These are phyloP conservation scores for Amylostereum areolatum DNA, from an alignment of 1,284 basidiomycete genomes.

Conservation along the genomic window DNA sequence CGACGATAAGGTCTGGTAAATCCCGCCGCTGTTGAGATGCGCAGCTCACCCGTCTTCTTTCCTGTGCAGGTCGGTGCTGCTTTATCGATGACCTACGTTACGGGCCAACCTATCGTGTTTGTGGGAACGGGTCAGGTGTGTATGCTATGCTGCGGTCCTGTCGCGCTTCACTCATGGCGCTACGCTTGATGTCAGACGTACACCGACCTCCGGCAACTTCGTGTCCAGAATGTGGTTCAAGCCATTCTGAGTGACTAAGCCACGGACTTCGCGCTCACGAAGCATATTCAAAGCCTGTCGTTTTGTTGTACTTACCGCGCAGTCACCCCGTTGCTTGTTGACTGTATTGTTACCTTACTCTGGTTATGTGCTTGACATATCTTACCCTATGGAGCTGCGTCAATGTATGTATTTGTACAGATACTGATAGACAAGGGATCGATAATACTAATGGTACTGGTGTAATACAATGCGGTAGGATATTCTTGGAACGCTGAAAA, in stretches of 20 bases:
- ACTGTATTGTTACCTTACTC: too few relatives aligned
- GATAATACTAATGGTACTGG: too few relatives aligned
- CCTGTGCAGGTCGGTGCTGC: slow-evolving; percentile 82
- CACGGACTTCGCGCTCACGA: too few relatives aligned
- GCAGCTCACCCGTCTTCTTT: slow-evolving; percentile 6
- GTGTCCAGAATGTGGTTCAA: slow-evolving; percentile 89
- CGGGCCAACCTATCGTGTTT: slow-evolving; percentile 93
- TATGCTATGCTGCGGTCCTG: slow-evolving; percentile 9
- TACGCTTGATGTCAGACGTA: slow-evolving; percentile 61
- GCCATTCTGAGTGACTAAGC: slow-evolving; percentile 74
- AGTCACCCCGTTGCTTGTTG: too few relatives aligned
- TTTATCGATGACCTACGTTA: slow-evolving; percentile 95
- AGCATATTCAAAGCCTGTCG: too few relatives aligned
- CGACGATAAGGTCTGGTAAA: slow-evolving; percentile 69
- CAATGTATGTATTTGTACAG: too few relatives aligned
- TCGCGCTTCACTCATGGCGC: background rate
- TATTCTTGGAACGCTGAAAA: too few relatives aligned
- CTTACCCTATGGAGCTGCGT: too few relatives aligned
- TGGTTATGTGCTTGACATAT: too few relatives aligned
- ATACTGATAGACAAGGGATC: too few relatives aligned
- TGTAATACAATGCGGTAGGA: too few relatives aligned
- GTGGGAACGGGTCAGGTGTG: slow-evolving; percentile 92
- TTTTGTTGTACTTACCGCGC: too few relatives aligned
- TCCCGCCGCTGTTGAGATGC: slow-evolving; percentile 5
- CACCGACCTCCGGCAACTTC: slow-evolving; percentile 84